Conservation (phyloP, 371 early-diverging fungal genomes). For the Zopfochytrium polystomum region DNA sequence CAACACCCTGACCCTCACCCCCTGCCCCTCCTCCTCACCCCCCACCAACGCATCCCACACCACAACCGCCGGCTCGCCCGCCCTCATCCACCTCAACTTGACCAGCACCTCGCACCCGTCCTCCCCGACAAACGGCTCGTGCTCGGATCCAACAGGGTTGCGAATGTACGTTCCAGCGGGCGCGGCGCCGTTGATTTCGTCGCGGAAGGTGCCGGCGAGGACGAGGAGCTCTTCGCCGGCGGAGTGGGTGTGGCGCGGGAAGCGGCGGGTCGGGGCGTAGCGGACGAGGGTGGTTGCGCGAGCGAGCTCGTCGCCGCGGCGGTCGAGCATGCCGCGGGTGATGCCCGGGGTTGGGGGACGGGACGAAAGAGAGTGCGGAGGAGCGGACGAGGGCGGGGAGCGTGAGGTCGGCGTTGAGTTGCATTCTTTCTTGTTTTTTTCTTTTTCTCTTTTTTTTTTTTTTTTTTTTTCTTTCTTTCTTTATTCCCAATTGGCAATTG, state of each 20-base stretch:
- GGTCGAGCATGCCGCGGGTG: conserved; percentile 17
- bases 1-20: background rate
- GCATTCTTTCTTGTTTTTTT: no score
- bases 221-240: conserved; percentile 38
- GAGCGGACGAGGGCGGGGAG: conserved; percentile 9
- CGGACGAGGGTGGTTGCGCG: conserved; percentile 31
- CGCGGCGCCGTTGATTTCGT: conserved; percentile 26
- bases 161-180: conserved; percentile 32
- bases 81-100: conserved; percentile 25
- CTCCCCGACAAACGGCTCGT: conserved; percentile 23
- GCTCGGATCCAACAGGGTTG: conserved; percentile 24
- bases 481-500: no score
- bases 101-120: conserved; percentile 34
- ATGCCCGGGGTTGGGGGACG: conserved; percentile 14
- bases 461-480: no score
- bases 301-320: conserved; percentile 25
- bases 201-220: conserved; percentile 28
- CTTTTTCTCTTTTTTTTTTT: no score
- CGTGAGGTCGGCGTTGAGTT: conserved; percentile 23
- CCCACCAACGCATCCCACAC: background rate
- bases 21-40: background rate
- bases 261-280: conserved; percentile 21
- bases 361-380: conserved; percentile 13
- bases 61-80: conserved; percentile 15
- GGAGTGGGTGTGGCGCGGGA: conserved; percentile 23